Base-by-base conservation (phyloP, 2,329 filamentous ascomycete genomes). In the Fusarium sp. region DNA sequence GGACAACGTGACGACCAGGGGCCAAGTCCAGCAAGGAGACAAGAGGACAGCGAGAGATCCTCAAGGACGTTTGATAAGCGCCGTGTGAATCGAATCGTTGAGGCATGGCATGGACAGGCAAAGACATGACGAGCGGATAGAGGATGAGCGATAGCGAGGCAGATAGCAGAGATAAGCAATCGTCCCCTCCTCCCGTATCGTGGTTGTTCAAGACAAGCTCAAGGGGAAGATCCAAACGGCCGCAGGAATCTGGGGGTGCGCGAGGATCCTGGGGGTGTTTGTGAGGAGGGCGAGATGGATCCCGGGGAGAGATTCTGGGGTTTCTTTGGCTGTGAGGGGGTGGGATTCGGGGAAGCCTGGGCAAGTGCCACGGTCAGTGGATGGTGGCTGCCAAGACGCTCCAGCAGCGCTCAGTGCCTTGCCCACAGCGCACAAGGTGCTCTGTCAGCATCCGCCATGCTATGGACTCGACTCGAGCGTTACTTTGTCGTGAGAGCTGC, bases 111-210 rank as follows among this genome's bases (percentile, higher is more conserved):
- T 18, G 23, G 34, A 36, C 47, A 44, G 30, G 48, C 37, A 43
- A 62, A 68, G 60, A 68, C 68, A 71, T 54, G 55, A 41, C 40
- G 39, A 36, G 41, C 23, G 55, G 30, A 47, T 56, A 16, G 23
- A 51, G 36, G 41, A 44, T 31, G 47, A 65, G 55, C 60, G 67
- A 71, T 58, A 61, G 12, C 41, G 60, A 36, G 11, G 10, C 18
- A 62, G 64, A 71, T 69, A 62, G 69, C 59, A 51, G 47, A 65
- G 68, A 71, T 70, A 71, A 68, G 51, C 30, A 46, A 44, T 43
- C 13, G 39, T 18, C 30, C 15, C 59, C 30, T 31, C 18, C 7
- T 54, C 34, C 9, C 15, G 41, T 40, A 31, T n/a, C 47, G 40
- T 40, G 27, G 37, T 39, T 56, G 58, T 12, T 12, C 41, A 43